Conservation (phyloP, 257 asterid genomes). For the Mentha longifolia region DNA sequence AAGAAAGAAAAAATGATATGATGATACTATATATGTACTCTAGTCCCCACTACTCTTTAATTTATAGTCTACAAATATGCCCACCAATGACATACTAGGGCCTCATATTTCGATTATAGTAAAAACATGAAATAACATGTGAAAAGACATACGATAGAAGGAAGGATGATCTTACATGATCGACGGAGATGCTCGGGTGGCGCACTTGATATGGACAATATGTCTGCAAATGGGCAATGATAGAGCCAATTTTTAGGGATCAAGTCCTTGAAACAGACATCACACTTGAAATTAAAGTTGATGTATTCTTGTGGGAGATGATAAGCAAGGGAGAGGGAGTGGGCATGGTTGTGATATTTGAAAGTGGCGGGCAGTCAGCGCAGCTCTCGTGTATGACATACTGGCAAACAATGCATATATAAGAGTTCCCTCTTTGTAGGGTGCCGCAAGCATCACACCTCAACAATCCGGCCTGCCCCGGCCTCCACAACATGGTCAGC, state of each 20-base stretch:
- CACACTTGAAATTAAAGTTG: background rate
- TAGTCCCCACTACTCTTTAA: too few relatives aligned
- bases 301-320: background rate
- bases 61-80: too few relatives aligned
- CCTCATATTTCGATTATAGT: too few relatives aligned
- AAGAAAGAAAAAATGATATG: too few relatives aligned
- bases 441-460: constrained; percentile 16
- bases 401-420: background rate
- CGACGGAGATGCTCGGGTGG: background rate
- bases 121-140: too few relatives aligned
- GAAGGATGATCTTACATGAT: background rate
- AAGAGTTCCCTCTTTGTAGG: background rate
- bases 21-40: too few relatives aligned
- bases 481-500: background rate
- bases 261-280: background rate
- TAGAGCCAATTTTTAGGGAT: background rate
- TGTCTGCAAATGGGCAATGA: constrained; percentile 12
- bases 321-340: background rate
- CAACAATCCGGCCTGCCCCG: background rate
- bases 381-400: background rate
- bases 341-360: background rate
- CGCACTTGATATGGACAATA: constrained; percentile 28
- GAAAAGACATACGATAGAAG: too few relatives aligned
- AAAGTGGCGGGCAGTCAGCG: background rate
- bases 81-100: too few relatives aligned